Conservation (phyloP, 345 rosid genomes). For the Eucalyptus globulus region DNA sequence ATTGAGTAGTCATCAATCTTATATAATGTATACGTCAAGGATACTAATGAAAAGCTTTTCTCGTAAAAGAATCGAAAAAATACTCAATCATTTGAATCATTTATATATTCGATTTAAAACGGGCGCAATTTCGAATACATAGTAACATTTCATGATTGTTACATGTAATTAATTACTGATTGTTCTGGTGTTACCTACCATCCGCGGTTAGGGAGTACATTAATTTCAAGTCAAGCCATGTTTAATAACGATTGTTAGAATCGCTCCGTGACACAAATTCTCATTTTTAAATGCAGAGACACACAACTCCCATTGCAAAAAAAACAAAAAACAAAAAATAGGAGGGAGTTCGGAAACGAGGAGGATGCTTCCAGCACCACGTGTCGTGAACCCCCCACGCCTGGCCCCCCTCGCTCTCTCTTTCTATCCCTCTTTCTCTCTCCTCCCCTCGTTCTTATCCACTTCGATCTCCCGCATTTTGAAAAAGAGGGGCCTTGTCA, state of each 20-base stretch:
- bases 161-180: not conserved
- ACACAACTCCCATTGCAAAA: not conserved
- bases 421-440: not conserved
- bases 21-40: not conserved
- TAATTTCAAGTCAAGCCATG: not conserved
- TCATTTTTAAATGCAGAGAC: not conserved
- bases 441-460: not conserved
- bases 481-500: not conserved
- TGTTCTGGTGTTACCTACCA: not conserved
- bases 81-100: too few species aligned
- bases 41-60: not conserved
- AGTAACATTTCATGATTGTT: rapidly evolving
- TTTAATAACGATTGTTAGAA: not conserved
- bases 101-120: too few species aligned
- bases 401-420: not conserved
- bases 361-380: not conserved
- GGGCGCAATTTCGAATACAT: rapidly evolving
- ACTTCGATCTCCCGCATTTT: not conserved
- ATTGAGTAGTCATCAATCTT: not conserved
- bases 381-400: not conserved
- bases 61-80: too few species aligned
- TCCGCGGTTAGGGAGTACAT: not conserved
- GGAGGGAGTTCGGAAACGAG: not conserved
- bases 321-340: rapidly evolving
- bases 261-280: not conserved